Conservation (phyloP, 495 filamentous ascomycete species). For the Aspergillus coremiiformis region DNA sequence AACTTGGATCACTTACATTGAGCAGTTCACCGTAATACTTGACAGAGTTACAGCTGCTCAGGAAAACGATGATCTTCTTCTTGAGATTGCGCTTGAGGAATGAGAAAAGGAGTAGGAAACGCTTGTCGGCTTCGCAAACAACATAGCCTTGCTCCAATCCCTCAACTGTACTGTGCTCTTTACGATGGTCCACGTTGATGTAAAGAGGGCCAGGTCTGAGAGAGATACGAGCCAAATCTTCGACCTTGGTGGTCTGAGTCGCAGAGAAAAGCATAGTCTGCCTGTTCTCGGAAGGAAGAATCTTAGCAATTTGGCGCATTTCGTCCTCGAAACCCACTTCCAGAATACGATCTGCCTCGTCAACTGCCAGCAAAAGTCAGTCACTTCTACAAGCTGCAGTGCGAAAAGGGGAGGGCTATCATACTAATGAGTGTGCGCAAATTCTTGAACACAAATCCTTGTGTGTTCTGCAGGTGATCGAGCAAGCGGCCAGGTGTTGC, state of each 20-base stretch:
- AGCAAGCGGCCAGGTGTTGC: conserved; percentile 89
- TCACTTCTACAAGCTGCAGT: background rate
- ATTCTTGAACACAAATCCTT: conserved; percentile 90
- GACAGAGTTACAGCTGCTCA: conserved; percentile 87
- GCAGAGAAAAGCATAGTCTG: conserved; percentile 98
- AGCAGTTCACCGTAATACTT: conserved; percentile 91
- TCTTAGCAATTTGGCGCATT: conserved; percentile 95
- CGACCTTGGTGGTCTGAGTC: conserved; percentile 97
- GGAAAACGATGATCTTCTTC: conserved; percentile 98
- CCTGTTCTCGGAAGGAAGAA: conserved; percentile 78
- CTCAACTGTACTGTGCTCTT: conserved; percentile 79
- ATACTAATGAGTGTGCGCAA: conserved; percentile 64
- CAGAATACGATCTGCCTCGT: conserved; percentile 88
- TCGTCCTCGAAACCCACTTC: conserved; percentile 99
- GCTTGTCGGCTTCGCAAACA: conserved; percentile 83
- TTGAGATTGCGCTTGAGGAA: conserved; percentile 86
- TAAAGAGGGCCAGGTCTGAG: conserved; percentile 87
- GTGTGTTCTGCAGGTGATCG: conserved; percentile 91
- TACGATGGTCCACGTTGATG: conserved; percentile 81
- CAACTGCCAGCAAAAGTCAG: conserved; percentile 35
- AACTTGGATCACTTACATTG: conserved; percentile 35
- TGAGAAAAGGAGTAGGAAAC: conserved; percentile 90
- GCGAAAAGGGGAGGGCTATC: background rate
- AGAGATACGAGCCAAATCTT: conserved; percentile 91
- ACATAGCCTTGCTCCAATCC: conserved; percentile 95